Evolutionary conservation across 1,284 basidiomycete genomes (phyloP).

Genomic region (Ustilago xerochloae): DNA sequence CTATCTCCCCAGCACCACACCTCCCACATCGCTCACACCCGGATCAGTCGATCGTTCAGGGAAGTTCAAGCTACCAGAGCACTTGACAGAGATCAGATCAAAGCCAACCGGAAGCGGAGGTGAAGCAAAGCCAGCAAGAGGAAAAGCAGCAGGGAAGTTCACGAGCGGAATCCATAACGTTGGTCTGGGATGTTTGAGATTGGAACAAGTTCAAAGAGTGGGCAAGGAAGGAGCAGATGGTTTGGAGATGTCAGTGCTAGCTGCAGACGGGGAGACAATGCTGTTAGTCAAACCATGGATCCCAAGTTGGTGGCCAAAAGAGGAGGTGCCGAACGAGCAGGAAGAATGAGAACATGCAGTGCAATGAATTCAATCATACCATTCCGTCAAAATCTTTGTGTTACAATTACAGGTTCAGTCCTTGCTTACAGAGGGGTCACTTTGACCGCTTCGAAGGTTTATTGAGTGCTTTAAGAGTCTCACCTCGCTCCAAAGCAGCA

Average conservation of each 20-base stretch:
- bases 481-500: slow-evolving; percentile 21
- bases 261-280: slow-evolving; percentile 27
- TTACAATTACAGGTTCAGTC: background rate
- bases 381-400: background rate
- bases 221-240: slow-evolving; percentile 17
- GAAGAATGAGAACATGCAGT: background rate
- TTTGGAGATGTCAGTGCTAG: slow-evolving; percentile 25
- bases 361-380: background rate
- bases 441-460: background rate
- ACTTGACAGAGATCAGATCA: slow-evolving; percentile 45
- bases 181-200: slow-evolving; percentile 54
- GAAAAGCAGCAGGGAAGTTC: slow-evolving; percentile 61
- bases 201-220: slow-evolving; percentile 60
- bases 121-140: slow-evolving; percentile 22
- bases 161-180: slow-evolving; percentile 55
- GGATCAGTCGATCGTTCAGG: slow-evolving; percentile 2
- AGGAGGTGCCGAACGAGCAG: background rate
- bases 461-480: slow-evolving; percentile 14
- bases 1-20: slow-evolving; percentile 14
- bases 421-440: background rate
- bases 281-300: slow-evolving; percentile 51
- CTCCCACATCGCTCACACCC: slow-evolving; percentile 6
- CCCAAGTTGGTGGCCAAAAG: slow-evolving; percentile 53
- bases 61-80: slow-evolving; percentile 4
- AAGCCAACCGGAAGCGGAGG: slow-evolving; percentile 4